phyloP scores from a whole-genome alignment of 345 rosid genomes.

The Conringia planisiliqua region DNA sequence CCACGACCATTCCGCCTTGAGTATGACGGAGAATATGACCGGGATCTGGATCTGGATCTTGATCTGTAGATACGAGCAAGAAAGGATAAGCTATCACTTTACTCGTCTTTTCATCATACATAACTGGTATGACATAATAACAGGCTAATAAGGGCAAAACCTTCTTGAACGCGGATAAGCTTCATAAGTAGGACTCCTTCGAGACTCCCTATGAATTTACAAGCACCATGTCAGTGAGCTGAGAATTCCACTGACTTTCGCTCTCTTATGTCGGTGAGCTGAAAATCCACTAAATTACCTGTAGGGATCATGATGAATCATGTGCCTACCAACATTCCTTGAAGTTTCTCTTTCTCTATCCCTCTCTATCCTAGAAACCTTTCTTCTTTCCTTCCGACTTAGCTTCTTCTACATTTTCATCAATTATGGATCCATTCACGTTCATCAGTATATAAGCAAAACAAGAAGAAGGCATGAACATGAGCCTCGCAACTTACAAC shows the following conservation, averaged over 20 bases:
- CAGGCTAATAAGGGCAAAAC: constrained; percentile 34
- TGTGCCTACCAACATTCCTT: constrained; percentile 57
- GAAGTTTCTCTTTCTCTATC: constrained; percentile 87
- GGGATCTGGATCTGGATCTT: constrained; percentile 76
- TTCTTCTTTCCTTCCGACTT: constrained; percentile 97
- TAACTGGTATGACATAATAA: constrained; percentile 12
- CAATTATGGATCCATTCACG: constrained; percentile 14
- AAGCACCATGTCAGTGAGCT: constrained; percentile 18
- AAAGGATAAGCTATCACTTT: not conserved
- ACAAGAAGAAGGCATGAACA: not conserved
- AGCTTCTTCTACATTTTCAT: constrained; percentile 66
- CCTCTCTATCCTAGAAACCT: constrained; percentile 91
- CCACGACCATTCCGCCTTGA: constrained; percentile 61
- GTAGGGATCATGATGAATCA: constrained; percentile 84
- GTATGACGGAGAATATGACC: constrained; percentile 77
- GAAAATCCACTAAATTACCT: constrained; percentile 39
- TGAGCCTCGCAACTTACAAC: constrained; percentile 56
- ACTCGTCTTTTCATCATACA: not conserved
- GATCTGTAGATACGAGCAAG: constrained; percentile 38
- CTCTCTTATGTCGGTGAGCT: not conserved
- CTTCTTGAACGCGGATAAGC: constrained; percentile 88
- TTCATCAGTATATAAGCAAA: not conserved
- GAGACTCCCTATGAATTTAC: constrained; percentile 52
- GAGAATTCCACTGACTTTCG: not conserved
- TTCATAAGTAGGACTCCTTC: constrained; percentile 95